phyloP scores from a whole-genome alignment of 2,329 filamentous ascomycete species.

The Fusarium goolgardi region DNA sequence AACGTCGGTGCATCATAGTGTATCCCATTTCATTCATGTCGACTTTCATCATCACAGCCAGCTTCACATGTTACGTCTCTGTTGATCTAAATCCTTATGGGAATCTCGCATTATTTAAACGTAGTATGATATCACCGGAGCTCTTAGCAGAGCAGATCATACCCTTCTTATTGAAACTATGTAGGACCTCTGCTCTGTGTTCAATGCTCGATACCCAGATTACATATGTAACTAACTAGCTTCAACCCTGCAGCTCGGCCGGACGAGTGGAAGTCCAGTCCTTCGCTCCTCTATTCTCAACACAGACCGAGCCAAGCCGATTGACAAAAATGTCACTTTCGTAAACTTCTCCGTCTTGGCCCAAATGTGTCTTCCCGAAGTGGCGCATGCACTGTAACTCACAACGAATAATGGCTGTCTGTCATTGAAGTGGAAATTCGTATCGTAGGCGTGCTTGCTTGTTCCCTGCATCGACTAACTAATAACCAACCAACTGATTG shows the following conservation, averaged over 20 bases:
- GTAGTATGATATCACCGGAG: slow-evolving; percentile 34
- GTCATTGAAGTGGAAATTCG: neutral
- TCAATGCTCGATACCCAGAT: neutral
- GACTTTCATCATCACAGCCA: slow-evolving; percentile 9
- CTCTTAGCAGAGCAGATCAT: slow-evolving; percentile 16
- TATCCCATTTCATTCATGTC: neutral
- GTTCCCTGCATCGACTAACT: neutral
- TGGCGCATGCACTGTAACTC: slow-evolving; percentile 27
- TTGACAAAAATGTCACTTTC: slow-evolving; percentile 8
- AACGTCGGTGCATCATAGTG: neutral
- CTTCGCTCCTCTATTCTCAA: neutral
- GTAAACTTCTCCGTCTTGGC: slow-evolving; percentile 19
- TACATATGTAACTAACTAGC: neutral
- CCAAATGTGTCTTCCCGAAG: slow-evolving; percentile 4
- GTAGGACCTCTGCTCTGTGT: neutral
- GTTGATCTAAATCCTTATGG: slow-evolving; percentile 6
- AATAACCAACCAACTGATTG: neutral
- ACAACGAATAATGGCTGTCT: neutral
- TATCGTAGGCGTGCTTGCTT: neutral
- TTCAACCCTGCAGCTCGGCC: slow-evolving; percentile 3
- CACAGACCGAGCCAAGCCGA: neutral
- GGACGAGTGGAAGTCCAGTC: slow-evolving; percentile 4
- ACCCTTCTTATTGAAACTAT: slow-evolving; percentile 24
- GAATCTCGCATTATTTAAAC: slow-evolving; percentile 33
- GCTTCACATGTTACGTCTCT: slow-evolving; percentile 2